Evolutionary conservation across 495 filamentous ascomycete genomes (phyloP).

Genomic region (Penicillium cinerascens): DNA sequence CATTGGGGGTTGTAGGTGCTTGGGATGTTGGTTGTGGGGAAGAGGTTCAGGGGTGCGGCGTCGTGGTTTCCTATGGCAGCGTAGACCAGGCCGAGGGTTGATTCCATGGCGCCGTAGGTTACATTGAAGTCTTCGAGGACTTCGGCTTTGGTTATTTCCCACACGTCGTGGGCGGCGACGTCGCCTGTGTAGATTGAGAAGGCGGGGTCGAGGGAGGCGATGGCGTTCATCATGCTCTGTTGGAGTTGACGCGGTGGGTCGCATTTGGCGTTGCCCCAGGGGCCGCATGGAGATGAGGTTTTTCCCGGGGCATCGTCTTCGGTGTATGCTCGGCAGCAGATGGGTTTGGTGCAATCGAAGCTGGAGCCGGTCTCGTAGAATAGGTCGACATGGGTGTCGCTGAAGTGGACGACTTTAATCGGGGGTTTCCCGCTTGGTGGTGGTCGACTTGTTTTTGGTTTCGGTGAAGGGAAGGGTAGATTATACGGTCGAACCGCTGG

Average conservation of each 20-base stretch:
- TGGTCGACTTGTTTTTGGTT: slow-evolving; percentile 37
- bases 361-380: slow-evolving; percentile 48
- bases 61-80: slow-evolving; percentile 56
- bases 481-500: slow-evolving; percentile 40
- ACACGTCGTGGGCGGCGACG: slow-evolving; percentile 29
- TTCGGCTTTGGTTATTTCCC: slow-evolving; percentile 30
- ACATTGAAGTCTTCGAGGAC: slow-evolving; percentile 41
- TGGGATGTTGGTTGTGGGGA: slow-evolving; percentile 35
- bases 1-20: slow-evolving; percentile 40
- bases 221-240: slow-evolving; percentile 50
- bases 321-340: slow-evolving; percentile 52
- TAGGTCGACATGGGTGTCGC: slow-evolving; percentile 54
- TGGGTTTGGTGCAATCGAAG: slow-evolving; percentile 51
- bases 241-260: slow-evolving; percentile 50
- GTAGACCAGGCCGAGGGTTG: slow-evolving; percentile 40
- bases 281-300: slow-evolving; percentile 42
- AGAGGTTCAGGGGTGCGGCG: slow-evolving; percentile 48
- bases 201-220: slow-evolving; percentile 26
- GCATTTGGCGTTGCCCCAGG: slow-evolving; percentile 48
- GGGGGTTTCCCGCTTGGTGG: slow-evolving; percentile 42
- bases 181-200: slow-evolving; percentile 35
- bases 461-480: slow-evolving; percentile 43
- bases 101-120: slow-evolving; percentile 36
- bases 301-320: slow-evolving; percentile 39
- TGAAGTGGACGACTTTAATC: slow-evolving; percentile 52